Evolutionary conservation across 2,329 filamentous ascomycete species (phyloP).

Genomic region (Aspergillus proliferans): DNA sequence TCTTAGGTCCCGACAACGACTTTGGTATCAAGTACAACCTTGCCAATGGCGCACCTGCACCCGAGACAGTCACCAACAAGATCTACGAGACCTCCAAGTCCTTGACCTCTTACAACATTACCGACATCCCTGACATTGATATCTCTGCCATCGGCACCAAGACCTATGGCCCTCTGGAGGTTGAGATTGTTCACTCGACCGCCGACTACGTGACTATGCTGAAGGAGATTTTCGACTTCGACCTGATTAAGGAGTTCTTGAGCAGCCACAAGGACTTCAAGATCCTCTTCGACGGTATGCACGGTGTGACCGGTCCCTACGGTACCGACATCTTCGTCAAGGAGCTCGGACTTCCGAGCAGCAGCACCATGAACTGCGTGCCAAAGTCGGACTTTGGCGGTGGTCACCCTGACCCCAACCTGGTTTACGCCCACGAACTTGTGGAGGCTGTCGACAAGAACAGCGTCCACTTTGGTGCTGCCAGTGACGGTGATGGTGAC

Average conservation of each 20-base stretch:
- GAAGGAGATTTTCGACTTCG: constrained; percentile 98
- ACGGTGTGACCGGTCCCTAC: constrained; percentile 92
- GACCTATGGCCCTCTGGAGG: constrained; percentile 79
- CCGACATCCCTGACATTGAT: constrained; percentile 80
- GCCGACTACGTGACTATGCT: constrained; percentile 90
- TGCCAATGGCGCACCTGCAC: constrained; percentile 88
- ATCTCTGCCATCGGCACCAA: constrained; percentile 74
- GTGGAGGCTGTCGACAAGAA: constrained; percentile 91
- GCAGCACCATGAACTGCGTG: constrained; percentile 82
- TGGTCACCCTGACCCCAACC: constrained; percentile 94
- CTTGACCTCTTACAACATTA: constrained; percentile 85
- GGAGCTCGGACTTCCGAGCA: constrained; percentile 74
- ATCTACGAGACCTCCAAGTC: constrained; percentile 90
- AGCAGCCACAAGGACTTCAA: constrained; percentile 83
- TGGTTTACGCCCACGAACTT: constrained; percentile 91
- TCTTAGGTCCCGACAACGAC: constrained; percentile 76
- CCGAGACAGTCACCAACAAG: constrained; percentile 95
- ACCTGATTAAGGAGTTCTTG: constrained; percentile 92
- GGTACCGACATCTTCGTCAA: constrained; percentile 91
- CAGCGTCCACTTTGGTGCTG: constrained; percentile 89
- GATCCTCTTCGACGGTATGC: constrained; percentile 89
- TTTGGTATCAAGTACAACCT: constrained; percentile 99
- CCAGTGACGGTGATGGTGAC: constrained; percentile 94
- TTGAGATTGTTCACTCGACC: constrained; percentile 91
- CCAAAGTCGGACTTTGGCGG: constrained; percentile 94